phyloP scores from a whole-genome alignment of 495 filamentous ascomycete species.

The Aspergillus ostianus region DNA sequence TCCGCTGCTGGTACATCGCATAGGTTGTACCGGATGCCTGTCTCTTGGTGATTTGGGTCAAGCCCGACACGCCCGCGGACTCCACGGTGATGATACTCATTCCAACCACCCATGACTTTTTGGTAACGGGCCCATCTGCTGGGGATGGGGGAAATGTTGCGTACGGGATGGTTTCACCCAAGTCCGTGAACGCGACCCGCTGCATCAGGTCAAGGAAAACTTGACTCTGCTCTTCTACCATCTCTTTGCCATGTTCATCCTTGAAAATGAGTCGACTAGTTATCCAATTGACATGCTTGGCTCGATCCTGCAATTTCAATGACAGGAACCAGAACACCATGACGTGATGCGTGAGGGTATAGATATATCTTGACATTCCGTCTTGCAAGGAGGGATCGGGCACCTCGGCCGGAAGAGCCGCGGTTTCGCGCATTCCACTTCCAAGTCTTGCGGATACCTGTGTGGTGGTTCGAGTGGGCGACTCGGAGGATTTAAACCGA shows the following conservation, averaged over 20 bases:
- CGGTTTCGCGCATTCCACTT: constrained; percentile 40
- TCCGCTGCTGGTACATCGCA: constrained; percentile 69
- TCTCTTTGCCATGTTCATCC: constrained; percentile 69
- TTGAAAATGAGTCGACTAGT: constrained; percentile 76
- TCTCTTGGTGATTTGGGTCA: constrained; percentile 77
- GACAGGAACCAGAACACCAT: constrained; percentile 96
- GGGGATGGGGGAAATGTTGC: constrained; percentile 59
- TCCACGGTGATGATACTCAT: constrained; percentile 85
- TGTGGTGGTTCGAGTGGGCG: constrained; percentile 27
- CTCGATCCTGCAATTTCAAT: constrained; percentile 76
- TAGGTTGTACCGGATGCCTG: constrained; percentile 84
- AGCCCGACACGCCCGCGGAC: constrained; percentile 68
- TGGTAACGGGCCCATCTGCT: constrained; percentile 63
- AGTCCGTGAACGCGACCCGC: constrained; percentile 80
- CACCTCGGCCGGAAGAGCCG: constrained; percentile 28
- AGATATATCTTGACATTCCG: constrained; percentile 73
- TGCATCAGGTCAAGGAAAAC: constrained; percentile 97
- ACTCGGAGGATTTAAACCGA: constrained; percentile 40
- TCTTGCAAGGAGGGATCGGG: constrained; percentile 35
- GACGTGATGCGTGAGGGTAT: constrained; percentile 88
- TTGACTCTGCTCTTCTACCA: constrained; percentile 86
- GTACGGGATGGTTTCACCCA: constrained; percentile 55
- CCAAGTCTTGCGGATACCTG: constrained; percentile 38
- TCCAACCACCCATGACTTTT: constrained; percentile 82
- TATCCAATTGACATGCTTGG: constrained; percentile 85